A percentile compares a stretch with the other conserved stretches of the same genome.
These are phyloP conservation scores for Claviceps monticola DNA, from an alignment of 2,329 filamentous ascomycete species.

Conservation along the genomic window DNA sequence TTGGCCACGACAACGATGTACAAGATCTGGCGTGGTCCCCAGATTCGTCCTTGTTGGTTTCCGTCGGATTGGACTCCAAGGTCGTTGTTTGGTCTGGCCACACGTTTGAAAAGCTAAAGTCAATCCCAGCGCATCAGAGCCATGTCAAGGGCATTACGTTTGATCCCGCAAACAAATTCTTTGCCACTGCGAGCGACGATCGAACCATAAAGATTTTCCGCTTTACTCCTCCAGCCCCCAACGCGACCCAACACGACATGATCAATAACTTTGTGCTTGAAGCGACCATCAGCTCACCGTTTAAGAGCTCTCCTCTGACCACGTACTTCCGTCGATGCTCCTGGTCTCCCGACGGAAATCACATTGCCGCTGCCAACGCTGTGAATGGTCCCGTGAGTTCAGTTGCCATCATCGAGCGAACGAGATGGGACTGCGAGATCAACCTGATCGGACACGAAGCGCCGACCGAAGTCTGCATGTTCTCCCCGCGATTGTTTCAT, in stretches of 20 bases:
- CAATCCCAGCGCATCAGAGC: conserved; percentile 80
- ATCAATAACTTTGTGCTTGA: conserved; percentile 94
- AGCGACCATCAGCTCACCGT: conserved; percentile 77
- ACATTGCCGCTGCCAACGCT: conserved; percentile 92
- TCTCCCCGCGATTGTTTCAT: conserved; percentile 82
- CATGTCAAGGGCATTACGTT: conserved; percentile 99
- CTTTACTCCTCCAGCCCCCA: conserved; percentile 81
- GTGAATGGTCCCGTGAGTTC: conserved; percentile 96
- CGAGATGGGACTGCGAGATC: conserved; percentile 90
- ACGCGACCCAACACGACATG: conserved; percentile 88
- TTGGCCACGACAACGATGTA: conserved; percentile 96
- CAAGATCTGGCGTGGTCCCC: conserved; percentile 95
- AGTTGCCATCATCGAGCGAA: conserved; percentile 87
- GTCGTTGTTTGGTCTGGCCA: conserved; percentile 97
- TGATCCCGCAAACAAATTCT: conserved; percentile 97
- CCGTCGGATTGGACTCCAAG: conserved; percentile 92
- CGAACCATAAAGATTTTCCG: conserved; percentile 93
- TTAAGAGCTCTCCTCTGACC: conserved; percentile 81
- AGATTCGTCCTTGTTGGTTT: conserved; percentile 90
- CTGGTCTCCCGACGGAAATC: conserved; percentile 94
- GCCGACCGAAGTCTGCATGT: conserved; percentile 92
- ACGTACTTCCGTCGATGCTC: conserved; percentile 95
- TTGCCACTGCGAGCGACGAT: conserved; percentile 94
- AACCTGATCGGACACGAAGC: conserved; percentile 95
- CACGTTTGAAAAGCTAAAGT: conserved; percentile 96